Conservation (phyloP, 1,284 basidiomycete species). For the Meira nashicola region DNA sequence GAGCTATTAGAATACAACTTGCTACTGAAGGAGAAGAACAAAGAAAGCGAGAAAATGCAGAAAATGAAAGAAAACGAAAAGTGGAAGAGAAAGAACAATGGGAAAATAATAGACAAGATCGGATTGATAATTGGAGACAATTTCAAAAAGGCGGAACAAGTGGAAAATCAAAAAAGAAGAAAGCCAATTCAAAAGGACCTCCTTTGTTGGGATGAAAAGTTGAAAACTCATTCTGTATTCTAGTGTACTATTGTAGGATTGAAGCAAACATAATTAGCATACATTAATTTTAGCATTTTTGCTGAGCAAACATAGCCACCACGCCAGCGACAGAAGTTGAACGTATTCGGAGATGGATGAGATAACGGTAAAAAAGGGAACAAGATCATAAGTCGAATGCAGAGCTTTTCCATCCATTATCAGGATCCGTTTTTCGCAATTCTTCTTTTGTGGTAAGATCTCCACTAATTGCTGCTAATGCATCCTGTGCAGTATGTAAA, state of each 20-base stretch:
- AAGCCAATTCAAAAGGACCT: slow-evolving; percentile 10
- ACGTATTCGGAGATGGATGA: no score
- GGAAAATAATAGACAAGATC: slow-evolving; percentile 55
- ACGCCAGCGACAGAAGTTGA: no score
- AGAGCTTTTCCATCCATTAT: not conserved
- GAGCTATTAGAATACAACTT: slow-evolving; percentile 56
- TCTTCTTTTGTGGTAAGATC: not conserved
- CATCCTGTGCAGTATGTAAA: not conserved
- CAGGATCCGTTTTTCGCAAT: not conserved
- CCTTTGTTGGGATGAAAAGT: no score
- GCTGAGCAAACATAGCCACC: no score
- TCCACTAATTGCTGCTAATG: not conserved
- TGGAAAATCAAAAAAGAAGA: slow-evolving; percentile 42
- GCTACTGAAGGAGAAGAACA: slow-evolving; percentile 60
- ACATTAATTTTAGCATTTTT: no score
- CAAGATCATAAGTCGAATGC: not conserved
- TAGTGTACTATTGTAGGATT: no score
- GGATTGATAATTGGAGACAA: slow-evolving; percentile 42
- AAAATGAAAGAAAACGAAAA: slow-evolving; percentile 50
- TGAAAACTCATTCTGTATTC: no score
- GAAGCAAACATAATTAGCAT: no score
- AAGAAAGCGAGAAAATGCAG: slow-evolving; percentile 56
- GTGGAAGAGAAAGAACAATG: slow-evolving; percentile 57
- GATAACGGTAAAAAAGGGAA: no score
- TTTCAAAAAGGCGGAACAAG: slow-evolving; percentile 31